Conservation (phyloP, 2,329 filamentous ascomycete species). For the Arthrinium phaeospermum region DNA sequence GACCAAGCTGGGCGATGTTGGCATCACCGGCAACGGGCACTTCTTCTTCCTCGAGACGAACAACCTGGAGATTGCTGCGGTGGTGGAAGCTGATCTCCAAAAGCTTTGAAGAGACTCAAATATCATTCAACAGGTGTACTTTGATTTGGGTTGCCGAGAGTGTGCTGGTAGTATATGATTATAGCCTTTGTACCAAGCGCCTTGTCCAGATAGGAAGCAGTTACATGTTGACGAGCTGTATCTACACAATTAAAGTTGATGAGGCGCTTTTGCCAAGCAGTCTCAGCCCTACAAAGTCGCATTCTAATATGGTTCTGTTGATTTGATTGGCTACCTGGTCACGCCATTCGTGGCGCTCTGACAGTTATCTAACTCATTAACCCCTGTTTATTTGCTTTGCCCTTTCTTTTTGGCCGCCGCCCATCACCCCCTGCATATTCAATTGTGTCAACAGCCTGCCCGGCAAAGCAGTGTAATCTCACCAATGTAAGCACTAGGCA, state of each 20-base stretch:
- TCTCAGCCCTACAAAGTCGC: not conserved
- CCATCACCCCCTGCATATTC: not conserved
- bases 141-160: not conserved
- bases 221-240: not conserved
- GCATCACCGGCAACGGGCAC: constrained; percentile 22
- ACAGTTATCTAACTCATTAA: not conserved
- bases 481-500: not conserved
- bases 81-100: constrained; percentile 4
- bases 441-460: not conserved
- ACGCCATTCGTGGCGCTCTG: not conserved
- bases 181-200: not conserved
- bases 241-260: not conserved
- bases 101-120: not conserved
- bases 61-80: constrained; percentile 18
- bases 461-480: not conserved
- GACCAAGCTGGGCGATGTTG: constrained; percentile 22
- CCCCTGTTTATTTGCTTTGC: not conserved
- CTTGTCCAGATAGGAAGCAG: no score
- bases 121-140: not conserved
- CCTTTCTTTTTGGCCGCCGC: not conserved
- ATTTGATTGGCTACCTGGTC: not conserved
- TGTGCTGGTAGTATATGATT: no score
- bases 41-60: constrained; percentile 23
- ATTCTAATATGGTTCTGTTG: not conserved
- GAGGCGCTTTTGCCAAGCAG: not conserved